These are phyloP conservation scores for Aspergillus floridensis DNA, from an alignment of 2,329 filamentous ascomycete genomes.

Conservation along the genomic window DNA sequence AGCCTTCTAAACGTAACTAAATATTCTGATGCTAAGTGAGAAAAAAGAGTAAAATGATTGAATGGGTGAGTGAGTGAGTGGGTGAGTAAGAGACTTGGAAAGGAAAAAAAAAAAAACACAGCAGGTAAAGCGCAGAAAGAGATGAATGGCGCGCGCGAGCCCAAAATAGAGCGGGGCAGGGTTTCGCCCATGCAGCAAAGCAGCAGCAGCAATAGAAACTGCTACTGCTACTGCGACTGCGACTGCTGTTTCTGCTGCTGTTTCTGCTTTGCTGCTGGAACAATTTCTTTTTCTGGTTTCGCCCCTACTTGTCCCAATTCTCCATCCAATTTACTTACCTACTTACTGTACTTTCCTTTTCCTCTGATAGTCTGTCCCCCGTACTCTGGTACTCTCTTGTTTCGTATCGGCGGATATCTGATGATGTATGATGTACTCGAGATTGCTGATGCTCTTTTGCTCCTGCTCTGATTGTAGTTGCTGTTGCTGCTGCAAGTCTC, in stretches of 20 bases:
- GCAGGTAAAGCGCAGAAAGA: neutral
- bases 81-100: neutral
- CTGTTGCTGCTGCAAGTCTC: constrained; percentile 8
- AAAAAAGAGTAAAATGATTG: neutral
- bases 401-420: neutral
- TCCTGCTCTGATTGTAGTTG: neutral
- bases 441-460: neutral
- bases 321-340: neutral
- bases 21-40: neutral
- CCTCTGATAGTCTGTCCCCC: neutral
- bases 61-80: neutral
- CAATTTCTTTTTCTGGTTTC: constrained; percentile 17
- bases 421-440: neutral
- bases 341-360: neutral
- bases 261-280: constrained; percentile 17
- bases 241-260: neutral
- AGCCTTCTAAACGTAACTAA: constrained; percentile 11
- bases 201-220: neutral
- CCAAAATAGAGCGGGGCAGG: constrained; percentile 26
- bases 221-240: too few relatives aligned
- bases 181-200: constrained; percentile 17
- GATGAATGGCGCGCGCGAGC: constrained; percentile 7
- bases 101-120: neutral
- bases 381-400: constrained; percentile 1
- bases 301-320: constrained; percentile 8